Conservation (phyloP, 1,284 basidiomycete genomes). For the Microbotryomycetes sp. region DNA sequence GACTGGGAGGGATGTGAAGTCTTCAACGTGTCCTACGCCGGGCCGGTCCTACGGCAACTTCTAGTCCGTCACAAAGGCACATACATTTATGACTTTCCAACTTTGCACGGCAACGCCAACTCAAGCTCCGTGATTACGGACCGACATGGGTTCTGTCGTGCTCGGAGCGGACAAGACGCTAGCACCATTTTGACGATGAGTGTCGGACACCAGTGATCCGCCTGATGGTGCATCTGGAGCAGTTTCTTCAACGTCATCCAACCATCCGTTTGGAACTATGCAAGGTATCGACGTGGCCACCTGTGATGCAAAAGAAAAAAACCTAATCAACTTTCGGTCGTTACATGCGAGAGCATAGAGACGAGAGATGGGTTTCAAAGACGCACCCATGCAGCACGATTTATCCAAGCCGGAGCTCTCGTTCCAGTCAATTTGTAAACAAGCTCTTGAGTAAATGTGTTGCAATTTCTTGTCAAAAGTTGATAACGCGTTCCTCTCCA, state of each 20-base stretch:
- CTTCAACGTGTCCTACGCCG: too few species aligned
- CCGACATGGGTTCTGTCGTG: too few species aligned
- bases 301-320: neutral
- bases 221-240: constrained; percentile 5
- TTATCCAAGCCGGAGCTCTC: constrained; percentile 36
- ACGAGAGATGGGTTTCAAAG: neutral
- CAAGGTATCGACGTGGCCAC: constrained; percentile 30
- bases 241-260: constrained; percentile 25
- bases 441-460: constrained; percentile 38
- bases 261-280: constrained; percentile 27
- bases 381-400: constrained; percentile 26
- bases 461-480: constrained; percentile 37
- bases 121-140: too few species aligned
- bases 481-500: constrained; percentile 34
- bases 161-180: too few species aligned
- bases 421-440: constrained; percentile 34
- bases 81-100: too few species aligned
- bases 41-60: too few species aligned
- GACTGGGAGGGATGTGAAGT: too few species aligned
- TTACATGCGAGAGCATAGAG: neutral
- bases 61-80: too few species aligned
- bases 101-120: too few species aligned
- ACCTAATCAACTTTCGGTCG: neutral
- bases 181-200: too few species aligned
- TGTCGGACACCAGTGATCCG: neutral